A percentile compares a stretch with the other conserved stretches of the same genome.
Conservation (phyloP, 192 early-diverging fungal species). For the Coemansia sp. region DNA sequence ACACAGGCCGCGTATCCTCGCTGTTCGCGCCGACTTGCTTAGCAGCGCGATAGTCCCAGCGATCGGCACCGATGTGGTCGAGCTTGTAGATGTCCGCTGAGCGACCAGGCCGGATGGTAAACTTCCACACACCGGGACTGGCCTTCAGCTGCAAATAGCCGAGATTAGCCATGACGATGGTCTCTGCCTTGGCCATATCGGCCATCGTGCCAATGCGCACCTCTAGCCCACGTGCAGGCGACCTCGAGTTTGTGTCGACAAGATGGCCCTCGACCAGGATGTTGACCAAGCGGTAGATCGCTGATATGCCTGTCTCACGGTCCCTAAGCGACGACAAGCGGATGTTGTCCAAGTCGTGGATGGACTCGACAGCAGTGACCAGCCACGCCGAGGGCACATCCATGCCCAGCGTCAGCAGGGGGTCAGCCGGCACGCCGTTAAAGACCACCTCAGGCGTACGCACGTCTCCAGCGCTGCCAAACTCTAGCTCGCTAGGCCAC, state of each 20-base stretch:
- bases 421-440: slow-evolving; percentile 70
- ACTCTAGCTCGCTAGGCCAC: slow-evolving; percentile 62
- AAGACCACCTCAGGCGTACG: slow-evolving; percentile 67
- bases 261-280: slow-evolving; percentile 94
- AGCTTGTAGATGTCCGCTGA: slow-evolving; percentile 81
- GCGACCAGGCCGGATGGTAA: slow-evolving; percentile 80
- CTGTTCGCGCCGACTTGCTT: slow-evolving; percentile 13
- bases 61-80: slow-evolving; percentile 31
- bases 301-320: slow-evolving; percentile 61
- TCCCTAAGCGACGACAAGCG: slow-evolving; percentile 58
- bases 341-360: slow-evolving; percentile 95
- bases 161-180: slow-evolving; percentile 98
- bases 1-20: slow-evolving; percentile 51
- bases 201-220: slow-evolving; percentile 78
- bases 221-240: slow-evolving; percentile 91
- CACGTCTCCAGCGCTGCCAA: slow-evolving; percentile 57
- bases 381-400: slow-evolving; percentile 92
- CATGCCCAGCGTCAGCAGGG: slow-evolving; percentile 85
- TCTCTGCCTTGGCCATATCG: slow-evolving; percentile 74
- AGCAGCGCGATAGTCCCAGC: slow-evolving; percentile 45
- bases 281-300: slow-evolving; percentile 77
- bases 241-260: slow-evolving; percentile 65
- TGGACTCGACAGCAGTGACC: slow-evolving; percentile 76
- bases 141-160: slow-evolving; percentile 98
- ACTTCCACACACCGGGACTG: slow-evolving; percentile 85